Evolutionary conservation across 2,329 filamentous ascomycete species (phyloP), one percentile per base, ranked within the genome.

Genomic region (Epichloe sibirici): DNA sequence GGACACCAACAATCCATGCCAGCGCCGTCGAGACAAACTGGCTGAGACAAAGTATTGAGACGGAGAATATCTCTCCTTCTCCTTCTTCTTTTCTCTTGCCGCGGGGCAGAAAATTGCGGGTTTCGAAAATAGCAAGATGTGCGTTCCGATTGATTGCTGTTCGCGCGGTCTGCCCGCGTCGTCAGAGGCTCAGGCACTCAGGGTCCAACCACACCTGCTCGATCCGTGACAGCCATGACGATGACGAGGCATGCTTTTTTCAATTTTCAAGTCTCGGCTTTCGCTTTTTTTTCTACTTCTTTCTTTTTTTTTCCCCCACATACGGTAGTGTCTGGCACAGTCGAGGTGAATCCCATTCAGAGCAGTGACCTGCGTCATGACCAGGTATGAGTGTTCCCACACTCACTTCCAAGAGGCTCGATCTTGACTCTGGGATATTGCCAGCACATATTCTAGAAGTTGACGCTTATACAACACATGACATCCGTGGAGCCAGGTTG

Each of bases 41-140:
- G 35, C n/a, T 23, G 48, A 50, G 48, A 50, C 48, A 44, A 40
- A 44, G 28, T 50, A 50, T 50, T 50, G 48, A 49, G 21, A 44
- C 21, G n/a, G 28, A 37, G 38, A 45, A 45, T 45, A 45, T 34
- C 44, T 45, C 4, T 17, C 38, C 12, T 2, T 43, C n/a, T 17
- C 40, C 25, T 21, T 42, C n/a, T 11, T 21, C 40, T 23, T 43
- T 21, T 42, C n/a, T 11, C 11, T n/a, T 23, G 37, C 37, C n/a
- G 8, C 11, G 17, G n/a, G 40, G 40, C 7, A 23, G 15, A 21
- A 42, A 17, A 42, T 15, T 15, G 15, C 6, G 15, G n/a, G n/a
- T 9, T 23, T 42, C n/a, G 7, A 17, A 11, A 21, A 11, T 35
- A 11, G 7, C 46, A 35, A 13, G 13, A 3, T 2, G n/a, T 13